Percentiles rank a stretch among this genome's conserved stretches.
These are phyloP conservation scores for Fraxinus xanthoxyloides DNA, from an alignment of 305 asterid species.

Conservation along the genomic window DNA sequence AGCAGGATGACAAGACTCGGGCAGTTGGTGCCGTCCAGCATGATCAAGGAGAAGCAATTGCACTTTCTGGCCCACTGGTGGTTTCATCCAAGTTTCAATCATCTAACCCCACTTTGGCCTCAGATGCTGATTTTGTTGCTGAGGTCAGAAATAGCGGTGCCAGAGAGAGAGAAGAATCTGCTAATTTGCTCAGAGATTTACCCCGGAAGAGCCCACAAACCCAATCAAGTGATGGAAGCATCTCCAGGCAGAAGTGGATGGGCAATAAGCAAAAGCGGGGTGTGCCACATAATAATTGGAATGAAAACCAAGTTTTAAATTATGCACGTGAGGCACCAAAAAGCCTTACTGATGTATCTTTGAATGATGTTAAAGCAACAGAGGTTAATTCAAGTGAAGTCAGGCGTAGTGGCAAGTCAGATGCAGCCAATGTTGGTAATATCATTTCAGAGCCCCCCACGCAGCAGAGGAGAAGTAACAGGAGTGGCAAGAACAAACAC, in stretches of 20 bases:
- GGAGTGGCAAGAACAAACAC: constrained; percentile 57
- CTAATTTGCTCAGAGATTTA: constrained; percentile 27
- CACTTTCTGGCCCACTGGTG: constrained; percentile 34
- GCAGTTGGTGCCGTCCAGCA: constrained; percentile 23
- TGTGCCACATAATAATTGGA: constrained; percentile 35
- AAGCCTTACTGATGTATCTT: constrained; percentile 29
- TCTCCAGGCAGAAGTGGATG: constrained; percentile 44
- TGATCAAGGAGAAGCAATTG: constrained; percentile 36
- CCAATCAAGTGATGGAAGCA: constrained; percentile 45
- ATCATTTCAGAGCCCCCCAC: constrained; percentile 38
- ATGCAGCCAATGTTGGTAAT: constrained; percentile 31
- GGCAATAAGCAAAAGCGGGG: constrained; percentile 62
- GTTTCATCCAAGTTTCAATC: constrained; percentile 37
- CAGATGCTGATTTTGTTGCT: constrained; percentile 27
- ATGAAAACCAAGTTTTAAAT: constrained; percentile 36
- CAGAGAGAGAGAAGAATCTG: constrained; percentile 38
- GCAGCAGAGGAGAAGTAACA: constrained; percentile 55
- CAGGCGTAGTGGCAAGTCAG: constrained; percentile 33
- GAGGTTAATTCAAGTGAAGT: constrained; percentile 40
- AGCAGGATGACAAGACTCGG: constrained; percentile 35
- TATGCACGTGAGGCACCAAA: constrained; percentile 33
- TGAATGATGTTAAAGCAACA: constrained; percentile 25
- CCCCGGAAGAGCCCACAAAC: constrained; percentile 24
- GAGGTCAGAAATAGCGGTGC: constrained; percentile 27
- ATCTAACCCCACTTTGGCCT: constrained; percentile 28